Percentiles rank a stretch among this genome's conserved stretches.
Evolutionary conservation across 2,329 filamentous ascomycete genomes (phyloP).

Genomic region (Tympanopsis confertula): DNA sequence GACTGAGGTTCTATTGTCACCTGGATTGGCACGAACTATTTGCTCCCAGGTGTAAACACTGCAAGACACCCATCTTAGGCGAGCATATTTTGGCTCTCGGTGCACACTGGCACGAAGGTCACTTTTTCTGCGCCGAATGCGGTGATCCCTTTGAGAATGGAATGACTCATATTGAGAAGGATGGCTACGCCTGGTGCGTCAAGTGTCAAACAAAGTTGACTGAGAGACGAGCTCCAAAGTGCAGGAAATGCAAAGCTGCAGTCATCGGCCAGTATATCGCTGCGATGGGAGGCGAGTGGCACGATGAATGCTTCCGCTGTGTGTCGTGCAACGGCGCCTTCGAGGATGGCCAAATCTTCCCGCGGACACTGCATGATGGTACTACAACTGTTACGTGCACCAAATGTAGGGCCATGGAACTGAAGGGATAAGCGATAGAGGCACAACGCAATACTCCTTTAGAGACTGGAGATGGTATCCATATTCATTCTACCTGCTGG

Average conservation of each 20-base stretch:
- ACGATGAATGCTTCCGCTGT: slow-evolving; percentile 83
- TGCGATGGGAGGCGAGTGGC: slow-evolving; percentile 86
- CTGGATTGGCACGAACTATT: slow-evolving; percentile 97
- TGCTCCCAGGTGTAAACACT: slow-evolving; percentile 86
- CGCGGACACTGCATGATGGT: slow-evolving; percentile 35
- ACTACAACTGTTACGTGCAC: slow-evolving; percentile 46
- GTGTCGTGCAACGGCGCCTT: slow-evolving; percentile 47
- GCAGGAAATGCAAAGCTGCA: slow-evolving; percentile 69
- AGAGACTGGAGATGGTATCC: neutral
- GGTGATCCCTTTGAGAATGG: slow-evolving; percentile 79
- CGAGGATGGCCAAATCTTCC: slow-evolving; percentile 55
- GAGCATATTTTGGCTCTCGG: slow-evolving; percentile 90
- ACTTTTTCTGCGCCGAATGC: slow-evolving; percentile 98
- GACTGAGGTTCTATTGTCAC: slow-evolving; percentile 85
- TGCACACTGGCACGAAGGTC: slow-evolving; percentile 90
- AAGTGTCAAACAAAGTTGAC: slow-evolving; percentile 85
- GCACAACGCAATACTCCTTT: neutral
- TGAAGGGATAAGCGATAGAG: slow-evolving; percentile 33
- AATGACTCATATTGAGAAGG: slow-evolving; percentile 75
- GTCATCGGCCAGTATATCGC: slow-evolving; percentile 84
- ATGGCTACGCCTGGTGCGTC: slow-evolving; percentile 95
- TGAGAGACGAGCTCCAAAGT: slow-evolving; percentile 78
- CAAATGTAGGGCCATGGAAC: slow-evolving; percentile 43
- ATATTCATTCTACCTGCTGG: no score
- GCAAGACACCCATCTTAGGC: slow-evolving; percentile 89